These are phyloP conservation scores for Zoysia matrella DNA, from an alignment of 202 grass and related monocot genomes.

Conservation along the genomic window DNA sequence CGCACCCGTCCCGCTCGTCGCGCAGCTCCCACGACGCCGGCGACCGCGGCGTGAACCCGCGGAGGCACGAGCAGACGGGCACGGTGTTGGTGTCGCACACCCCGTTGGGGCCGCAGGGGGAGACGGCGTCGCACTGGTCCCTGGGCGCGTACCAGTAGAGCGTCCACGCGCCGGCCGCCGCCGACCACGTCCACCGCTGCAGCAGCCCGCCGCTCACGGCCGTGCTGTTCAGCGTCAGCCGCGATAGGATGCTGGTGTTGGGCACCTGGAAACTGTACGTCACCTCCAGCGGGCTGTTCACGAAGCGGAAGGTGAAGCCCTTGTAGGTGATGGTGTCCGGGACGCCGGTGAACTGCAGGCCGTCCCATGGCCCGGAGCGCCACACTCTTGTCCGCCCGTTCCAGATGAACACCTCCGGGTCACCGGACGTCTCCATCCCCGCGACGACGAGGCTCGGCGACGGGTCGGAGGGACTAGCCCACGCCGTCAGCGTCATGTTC, in stretches of 20 bases:
- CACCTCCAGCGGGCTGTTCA: constrained; percentile 43
- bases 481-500: constrained; percentile 69
- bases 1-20: constrained; percentile 48
- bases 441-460: constrained; percentile 52
- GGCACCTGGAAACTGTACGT: constrained; percentile 64
- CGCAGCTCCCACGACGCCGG: constrained; percentile 40
- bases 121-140: constrained; percentile 74
- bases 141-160: constrained; percentile 71
- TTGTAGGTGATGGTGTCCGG: constrained; percentile 58
- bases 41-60: constrained; percentile 50
- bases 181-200: constrained; percentile 59
- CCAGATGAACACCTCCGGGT: constrained; percentile 68
- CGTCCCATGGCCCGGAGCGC: constrained; percentile 77
- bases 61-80: constrained; percentile 62
- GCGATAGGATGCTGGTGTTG: constrained; percentile 41
- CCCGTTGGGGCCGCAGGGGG: constrained; percentile 56
- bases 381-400: constrained; percentile 45
- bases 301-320: constrained; percentile 59
- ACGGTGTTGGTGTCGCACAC: constrained; percentile 48
- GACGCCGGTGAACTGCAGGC: constrained; percentile 61
- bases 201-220: constrained; percentile 34
- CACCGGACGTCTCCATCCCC: constrained; percentile 51
- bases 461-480: constrained; percentile 67
- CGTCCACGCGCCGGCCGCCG: constrained; percentile 39
- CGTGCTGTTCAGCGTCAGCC: constrained; percentile 57